Percentiles rank a stretch among this genome's conserved stretches.
Evolutionary conservation across 2,329 filamentous ascomycete species (phyloP).

Genomic region (Dactylellina parvicollis): DNA sequence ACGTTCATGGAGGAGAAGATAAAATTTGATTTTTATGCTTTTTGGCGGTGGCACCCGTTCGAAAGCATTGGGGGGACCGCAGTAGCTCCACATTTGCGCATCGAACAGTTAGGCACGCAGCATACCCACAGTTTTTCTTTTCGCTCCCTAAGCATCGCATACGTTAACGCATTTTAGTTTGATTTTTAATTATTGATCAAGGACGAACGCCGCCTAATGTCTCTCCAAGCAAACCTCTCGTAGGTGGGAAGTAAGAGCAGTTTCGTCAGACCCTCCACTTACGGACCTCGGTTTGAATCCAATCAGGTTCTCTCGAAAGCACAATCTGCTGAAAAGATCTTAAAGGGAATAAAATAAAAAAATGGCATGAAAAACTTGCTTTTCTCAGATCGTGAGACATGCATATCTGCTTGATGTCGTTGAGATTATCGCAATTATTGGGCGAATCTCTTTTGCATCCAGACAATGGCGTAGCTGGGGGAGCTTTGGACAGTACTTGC

Average conservation of each 20-base stretch:
- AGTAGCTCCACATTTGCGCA: slow-evolving; percentile 46
- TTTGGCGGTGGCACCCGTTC: slow-evolving; percentile 29
- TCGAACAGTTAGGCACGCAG: slow-evolving; percentile 50
- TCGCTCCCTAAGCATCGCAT: slow-evolving; percentile 33
- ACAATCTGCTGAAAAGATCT: slow-evolving; percentile 8
- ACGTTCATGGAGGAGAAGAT: background rate
- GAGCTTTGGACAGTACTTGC: slow-evolving; percentile 4
- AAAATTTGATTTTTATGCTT: slow-evolving; percentile 52
- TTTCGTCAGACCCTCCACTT: slow-evolving; percentile 35
- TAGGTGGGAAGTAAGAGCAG: slow-evolving; percentile 11
- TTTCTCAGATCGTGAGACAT: slow-evolving; percentile 52
- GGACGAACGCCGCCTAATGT: slow-evolving; percentile 52
- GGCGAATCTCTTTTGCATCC: slow-evolving; percentile 42
- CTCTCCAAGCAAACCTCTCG: slow-evolving; percentile 39
- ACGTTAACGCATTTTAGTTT: slow-evolving; percentile 45
- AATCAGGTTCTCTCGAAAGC: slow-evolving; percentile 15
- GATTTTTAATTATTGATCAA: slow-evolving; percentile 50
- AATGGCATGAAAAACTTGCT: slow-evolving; percentile 35
- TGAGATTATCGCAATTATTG: slow-evolving; percentile 43
- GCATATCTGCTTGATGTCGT: slow-evolving; percentile 31
- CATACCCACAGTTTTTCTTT: slow-evolving; percentile 17
- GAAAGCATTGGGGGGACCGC: slow-evolving; percentile 9
- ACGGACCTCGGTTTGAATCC: slow-evolving; percentile 42
- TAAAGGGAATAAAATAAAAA: too few species aligned
- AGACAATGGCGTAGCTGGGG: background rate